Conservation (phyloP, 768 basidiomycete species). For the Suillus subluteus region DNA sequence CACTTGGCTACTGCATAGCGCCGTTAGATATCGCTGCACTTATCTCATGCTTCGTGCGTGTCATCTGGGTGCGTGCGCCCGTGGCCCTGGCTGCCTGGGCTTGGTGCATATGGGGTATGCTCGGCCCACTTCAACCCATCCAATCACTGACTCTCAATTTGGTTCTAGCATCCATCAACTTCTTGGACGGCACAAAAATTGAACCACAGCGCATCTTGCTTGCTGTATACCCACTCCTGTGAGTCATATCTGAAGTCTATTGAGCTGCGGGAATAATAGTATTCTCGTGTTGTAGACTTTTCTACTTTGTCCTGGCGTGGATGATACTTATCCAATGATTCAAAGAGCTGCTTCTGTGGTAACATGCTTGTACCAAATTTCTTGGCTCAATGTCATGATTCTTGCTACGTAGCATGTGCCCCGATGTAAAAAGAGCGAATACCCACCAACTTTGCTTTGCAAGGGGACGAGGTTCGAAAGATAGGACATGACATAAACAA, state of each 20-base stretch:
- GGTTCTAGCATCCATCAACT: constrained; percentile 83
- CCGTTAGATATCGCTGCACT: constrained; percentile 91
- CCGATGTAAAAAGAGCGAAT: not conserved
- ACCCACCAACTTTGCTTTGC: not conserved
- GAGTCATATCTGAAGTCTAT: constrained; percentile 34
- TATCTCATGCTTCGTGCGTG: constrained; percentile 80
- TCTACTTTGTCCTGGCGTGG: constrained; percentile 95
- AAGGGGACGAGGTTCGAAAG: not conserved
- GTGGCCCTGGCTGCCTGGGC: constrained; percentile 86
- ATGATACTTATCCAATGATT: constrained; percentile 91
- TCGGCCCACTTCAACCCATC: constrained; percentile 1
- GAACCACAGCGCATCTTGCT: constrained; percentile 88
- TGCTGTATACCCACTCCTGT: constrained; percentile 96
- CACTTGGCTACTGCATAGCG: constrained; percentile 93
- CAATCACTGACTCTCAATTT: constrained; percentile 10
- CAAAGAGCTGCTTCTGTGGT: not conserved
- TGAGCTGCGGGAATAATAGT: constrained; percentile 7
- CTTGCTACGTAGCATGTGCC: not conserved
- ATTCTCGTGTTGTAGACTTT: constrained; percentile 54
- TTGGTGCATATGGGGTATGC: constrained; percentile 96
- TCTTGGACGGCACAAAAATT: constrained; percentile 93
- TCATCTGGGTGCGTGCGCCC: constrained; percentile 87
- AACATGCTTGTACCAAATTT: not conserved
- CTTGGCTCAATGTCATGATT: not conserved
- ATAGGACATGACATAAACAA: too few species aligned